These are phyloP conservation scores for Botrytis porri DNA, from an alignment of 2,329 filamentous ascomycete genomes.

Conservation along the genomic window DNA sequence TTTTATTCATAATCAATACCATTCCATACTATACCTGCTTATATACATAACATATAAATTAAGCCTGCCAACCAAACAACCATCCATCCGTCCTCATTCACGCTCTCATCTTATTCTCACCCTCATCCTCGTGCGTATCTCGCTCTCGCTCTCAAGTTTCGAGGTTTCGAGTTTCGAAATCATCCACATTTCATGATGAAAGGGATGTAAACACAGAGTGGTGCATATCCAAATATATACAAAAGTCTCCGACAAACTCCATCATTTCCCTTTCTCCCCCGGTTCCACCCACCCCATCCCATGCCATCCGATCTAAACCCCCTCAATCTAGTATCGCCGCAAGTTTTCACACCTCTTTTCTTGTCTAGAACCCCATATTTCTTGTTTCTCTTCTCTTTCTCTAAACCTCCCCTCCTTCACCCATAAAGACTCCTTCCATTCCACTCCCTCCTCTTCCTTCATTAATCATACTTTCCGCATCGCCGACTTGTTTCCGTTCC, in stretches of 20 bases:
- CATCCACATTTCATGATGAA: not conserved
- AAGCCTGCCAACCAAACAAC: not conserved
- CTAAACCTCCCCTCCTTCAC: conserved; percentile 37
- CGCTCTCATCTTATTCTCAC: not conserved
- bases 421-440: conserved; percentile 37
- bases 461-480: conserved; percentile 75
- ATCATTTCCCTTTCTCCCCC: not conserved
- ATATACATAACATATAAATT: not conserved
- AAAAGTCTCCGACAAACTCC: not conserved
- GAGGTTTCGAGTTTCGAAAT: not conserved
- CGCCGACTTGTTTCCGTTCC: conserved; percentile 85
- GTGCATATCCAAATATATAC: conserved; percentile 11
- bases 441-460: conserved; percentile 36
- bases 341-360: not conserved
- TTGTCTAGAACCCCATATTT: not conserved
- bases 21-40: not conserved
- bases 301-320: not conserved
- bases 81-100: not conserved
- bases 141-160: not conserved
- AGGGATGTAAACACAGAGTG: not conserved
- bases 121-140: not conserved
- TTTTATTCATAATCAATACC: not conserved
- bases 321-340: not conserved
- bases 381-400: not conserved
- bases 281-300: not conserved